Base-by-base conservation (phyloP, 768 basidiomycete species). In the Tricholoma flavovirens region DNA sequence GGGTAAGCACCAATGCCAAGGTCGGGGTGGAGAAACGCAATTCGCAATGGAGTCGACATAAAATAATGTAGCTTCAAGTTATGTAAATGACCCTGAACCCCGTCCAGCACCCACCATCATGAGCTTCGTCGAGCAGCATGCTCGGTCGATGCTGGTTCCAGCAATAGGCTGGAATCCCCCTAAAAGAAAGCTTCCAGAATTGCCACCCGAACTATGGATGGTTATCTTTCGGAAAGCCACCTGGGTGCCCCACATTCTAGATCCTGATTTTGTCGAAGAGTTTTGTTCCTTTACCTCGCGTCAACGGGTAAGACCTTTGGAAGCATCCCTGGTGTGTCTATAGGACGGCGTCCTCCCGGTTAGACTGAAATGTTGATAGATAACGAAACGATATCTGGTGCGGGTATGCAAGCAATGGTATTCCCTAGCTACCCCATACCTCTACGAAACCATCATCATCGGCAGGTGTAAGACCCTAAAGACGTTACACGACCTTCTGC, bases 21-120 rank as follows among this genome's bases (percentile, higher is more conserved):
- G 74, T 98, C 95, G 32, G 95, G 95, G 67, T 98, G 95, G 54
- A 97, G 77, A 71, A 97, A 93, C 4, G 90, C 93, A 58, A 97
- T 73, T 30, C 77, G 75, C 50, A 85, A 61, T 35, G 56, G 56
- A 30, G 52, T 33, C n/a, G 52, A 40, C 52, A 53, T 53, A 29
- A 42, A 19, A 14, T 8, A n/a, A 15, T 46, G n/a, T n/a, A n/a
- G n/a, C n/a, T n/a, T n/a, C n/a, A n/a, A n/a, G n/a, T n/a, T 26
- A 26, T 26, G 24, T 26, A 26, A 26, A 26, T 26, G 24, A 45
- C 15, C 19, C 21, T 45, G 43, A 24, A 22, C 12, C 14, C 24
- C 2, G 24, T 24, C 11, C 43, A 22, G 21, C 11, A 14, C 14
- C 46, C 24, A 15, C 24, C 46, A 49, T 17, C 46, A 49, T 49